Evolutionary conservation across 78 protist species (phyloP).

Genomic region (Blattamonas nauphoetae): DNA sequence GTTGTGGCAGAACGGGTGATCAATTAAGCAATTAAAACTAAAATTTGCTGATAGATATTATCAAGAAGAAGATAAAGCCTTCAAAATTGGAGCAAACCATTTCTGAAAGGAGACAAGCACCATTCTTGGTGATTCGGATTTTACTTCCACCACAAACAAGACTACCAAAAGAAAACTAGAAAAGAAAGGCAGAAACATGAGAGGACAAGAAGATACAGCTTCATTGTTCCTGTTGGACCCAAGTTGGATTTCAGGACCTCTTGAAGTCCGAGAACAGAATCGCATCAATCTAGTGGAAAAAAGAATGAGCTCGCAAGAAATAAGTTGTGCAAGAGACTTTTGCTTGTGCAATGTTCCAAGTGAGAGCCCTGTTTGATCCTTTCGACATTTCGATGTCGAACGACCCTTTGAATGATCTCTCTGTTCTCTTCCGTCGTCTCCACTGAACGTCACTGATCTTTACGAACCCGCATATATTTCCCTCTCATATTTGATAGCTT

Average conservation of each 20-base stretch:
- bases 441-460: too few species aligned
- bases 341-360: neutral
- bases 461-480: too few species aligned
- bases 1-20: conserved; percentile 98
- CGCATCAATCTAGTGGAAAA: neutral
- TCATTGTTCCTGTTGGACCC: conserved; percentile 96
- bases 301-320: neutral
- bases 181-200: neutral
- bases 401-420: too few species aligned
- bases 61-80: conserved; percentile 15
- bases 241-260: conserved; percentile 84
- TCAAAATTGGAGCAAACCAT: conserved; percentile 58
- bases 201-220: conserved; percentile 58
- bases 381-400: neutral
- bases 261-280: conserved; percentile 73
- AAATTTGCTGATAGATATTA: conserved; percentile 74
- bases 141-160: conserved; percentile 96
- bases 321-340: neutral
- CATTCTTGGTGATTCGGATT: conserved; percentile 96
- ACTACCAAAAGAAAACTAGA: conserved; percentile 6
- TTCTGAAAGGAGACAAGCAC: conserved; percentile 81
- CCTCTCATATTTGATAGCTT: too few species aligned
- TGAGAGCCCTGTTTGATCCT: neutral
- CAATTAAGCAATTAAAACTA: conserved; percentile 93
- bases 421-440: too few species aligned